These are phyloP conservation scores for Phytophthora brassicae DNA, from an alignment of 352 stramenopile species.

Conservation along the genomic window DNA sequence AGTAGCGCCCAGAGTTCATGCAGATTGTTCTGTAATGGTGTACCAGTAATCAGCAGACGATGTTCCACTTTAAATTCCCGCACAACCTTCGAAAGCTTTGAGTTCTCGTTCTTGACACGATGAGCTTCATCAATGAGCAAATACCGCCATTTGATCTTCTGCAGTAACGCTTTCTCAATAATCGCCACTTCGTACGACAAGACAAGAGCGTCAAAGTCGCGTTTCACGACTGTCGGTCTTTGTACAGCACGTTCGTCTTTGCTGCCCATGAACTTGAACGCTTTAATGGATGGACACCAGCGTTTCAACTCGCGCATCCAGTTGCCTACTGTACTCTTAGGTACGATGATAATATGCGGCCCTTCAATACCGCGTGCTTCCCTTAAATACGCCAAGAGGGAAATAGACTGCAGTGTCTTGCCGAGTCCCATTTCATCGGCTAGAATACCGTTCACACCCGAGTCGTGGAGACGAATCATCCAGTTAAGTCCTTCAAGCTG, in stretches of 20 bases:
- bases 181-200: conserved; percentile 94
- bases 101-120: conserved; percentile 97
- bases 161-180: conserved; percentile 91
- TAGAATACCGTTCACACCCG: conserved; percentile 83
- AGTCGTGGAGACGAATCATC: conserved; percentile 94
- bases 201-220: conserved; percentile 93
- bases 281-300: conserved; percentile 94
- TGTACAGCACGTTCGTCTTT: conserved; percentile 94
- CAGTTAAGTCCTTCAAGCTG: conserved; percentile 89
- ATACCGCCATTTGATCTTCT: conserved; percentile 97
- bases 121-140: conserved; percentile 98
- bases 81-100: conserved; percentile 86
- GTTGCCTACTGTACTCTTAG: conserved; percentile 98
- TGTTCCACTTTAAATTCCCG: conserved; percentile 94
- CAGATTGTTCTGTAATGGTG: conserved; percentile 99
- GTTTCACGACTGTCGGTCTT: conserved; percentile 74
- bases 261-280: conserved; percentile 96
- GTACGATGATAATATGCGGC: conserved; percentile 98
- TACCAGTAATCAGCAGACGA: conserved; percentile 96
- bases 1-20: conserved; percentile 99
- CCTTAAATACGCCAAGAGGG: conserved; percentile 95
- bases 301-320: conserved; percentile 98
- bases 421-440: conserved; percentile 91
- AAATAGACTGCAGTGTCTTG: conserved; percentile 98
- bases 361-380: conserved; percentile 93